Evolutionary conservation across 345 rosid species (phyloP).

Genomic region (Carallia pectinifolia): DNA sequence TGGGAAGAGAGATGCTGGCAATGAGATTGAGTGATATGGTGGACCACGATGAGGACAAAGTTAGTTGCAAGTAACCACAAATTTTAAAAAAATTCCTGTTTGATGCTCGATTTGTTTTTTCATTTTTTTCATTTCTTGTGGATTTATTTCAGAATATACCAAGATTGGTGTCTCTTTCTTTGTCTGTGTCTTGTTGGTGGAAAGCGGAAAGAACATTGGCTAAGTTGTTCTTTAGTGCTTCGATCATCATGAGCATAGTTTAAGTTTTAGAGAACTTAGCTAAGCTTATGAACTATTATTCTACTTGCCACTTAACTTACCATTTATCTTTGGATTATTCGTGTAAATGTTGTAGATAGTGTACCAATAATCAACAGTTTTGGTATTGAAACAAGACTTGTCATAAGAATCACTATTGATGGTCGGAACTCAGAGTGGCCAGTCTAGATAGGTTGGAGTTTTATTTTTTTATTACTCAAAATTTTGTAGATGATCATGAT

Average conservation of each 20-base stretch:
- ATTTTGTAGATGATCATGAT: background rate
- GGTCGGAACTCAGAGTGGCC: constrained; percentile 67
- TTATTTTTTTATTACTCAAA: background rate
- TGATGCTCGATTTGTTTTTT: constrained; percentile 1
- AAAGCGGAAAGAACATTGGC: background rate
- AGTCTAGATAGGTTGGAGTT: constrained; percentile 70
- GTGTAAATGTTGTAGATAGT: constrained; percentile 57
- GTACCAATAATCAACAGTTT: constrained; percentile 79
- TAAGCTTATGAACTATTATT: background rate
- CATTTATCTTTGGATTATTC: background rate
- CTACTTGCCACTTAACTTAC: background rate
- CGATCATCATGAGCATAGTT: constrained; percentile 12
- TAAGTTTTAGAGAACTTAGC: background rate
- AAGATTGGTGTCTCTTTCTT: constrained; percentile 2
- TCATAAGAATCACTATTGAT: constrained; percentile 80
- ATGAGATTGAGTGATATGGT: constrained; percentile 83
- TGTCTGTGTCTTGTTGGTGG: background rate
- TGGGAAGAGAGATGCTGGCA: constrained; percentile 90
- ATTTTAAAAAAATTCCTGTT: background rate
- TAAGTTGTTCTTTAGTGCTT: constrained; percentile 4
- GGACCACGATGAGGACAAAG: constrained; percentile 86
- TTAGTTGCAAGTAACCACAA: constrained; percentile 31
- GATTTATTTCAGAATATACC: no score
- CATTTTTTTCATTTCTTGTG: background rate
- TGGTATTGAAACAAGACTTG: constrained; percentile 88